Evolutionary conservation across 2,329 filamentous ascomycete species (phyloP), one percentile per base, ranked within the genome.

Genomic region (Colletotrichum melonis): DNA sequence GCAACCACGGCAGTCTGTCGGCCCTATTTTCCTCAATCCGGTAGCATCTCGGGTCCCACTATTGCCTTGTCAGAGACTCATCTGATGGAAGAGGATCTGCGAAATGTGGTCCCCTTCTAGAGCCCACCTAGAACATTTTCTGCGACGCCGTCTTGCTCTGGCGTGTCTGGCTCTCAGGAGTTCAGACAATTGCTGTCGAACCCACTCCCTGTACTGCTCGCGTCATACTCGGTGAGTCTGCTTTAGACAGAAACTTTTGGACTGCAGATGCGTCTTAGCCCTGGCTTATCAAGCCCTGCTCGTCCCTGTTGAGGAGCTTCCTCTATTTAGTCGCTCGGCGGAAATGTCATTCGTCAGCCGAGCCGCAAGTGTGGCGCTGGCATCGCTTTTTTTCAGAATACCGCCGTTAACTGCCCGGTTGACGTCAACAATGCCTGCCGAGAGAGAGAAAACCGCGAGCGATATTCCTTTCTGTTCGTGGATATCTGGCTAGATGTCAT

Each of bases 21-120:
- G 70, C 60, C 70, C 70, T 73, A 60, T 73, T 70, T 55, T n/a
- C 60, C 35, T 52, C 59, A 46, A 52, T 60, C 42, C 67, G 35
- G 46, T 57, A 35, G 62, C 60, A 35, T 56, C 24, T 49, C 42
- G 42, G 12, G 46, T 60, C n/a, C 24, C 60, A 49, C 65, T 14
- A 62, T 28, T 32, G 26, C 11, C 49, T 28, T 49, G 28, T 11
- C 60, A 66, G 60, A 49, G 62, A 55, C 35, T 55, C 19, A 57
- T 56, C 38, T 30, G 7, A 22, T 30, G n/a, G 24, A 55, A 46
- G 52, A 46, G 66, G 30, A 32, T 58, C 59, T 66, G 26, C 66
- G 54, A 63, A 16, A 19, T 62, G 55, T 66, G 60, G 60, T 60
- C 32, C 46, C 28, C 62, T 71, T 73, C 59, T 52, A 65, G 59